Evolutionary conservation across 2,329 filamentous ascomycete genomes (phyloP), one percentile per base, ranked within the genome.

Genomic region (Arthrobotrys entomopaga): DNA sequence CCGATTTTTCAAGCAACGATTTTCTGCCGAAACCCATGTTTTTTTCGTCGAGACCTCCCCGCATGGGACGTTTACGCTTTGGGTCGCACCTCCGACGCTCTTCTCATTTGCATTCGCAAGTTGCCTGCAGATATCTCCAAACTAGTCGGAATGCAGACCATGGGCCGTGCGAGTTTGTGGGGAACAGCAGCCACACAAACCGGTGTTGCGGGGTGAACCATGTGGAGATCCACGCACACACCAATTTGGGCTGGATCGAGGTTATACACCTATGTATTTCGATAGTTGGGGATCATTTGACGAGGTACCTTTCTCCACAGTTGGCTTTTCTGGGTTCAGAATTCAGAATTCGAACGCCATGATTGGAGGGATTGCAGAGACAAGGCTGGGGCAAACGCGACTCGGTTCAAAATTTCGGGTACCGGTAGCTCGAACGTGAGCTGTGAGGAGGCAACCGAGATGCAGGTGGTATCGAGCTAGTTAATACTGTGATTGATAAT

Each of bases 371-470:
- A 50, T 34, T 34, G 29, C 29, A 24, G 20, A 13, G 48, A 50
- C n/a, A 22, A 50, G 24, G 24, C 6, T 53, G 50, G 13, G 24
- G 50, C 50, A 20, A 53, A 34, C 50, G 24, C 50, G 50, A 20
- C 16, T 34, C 50, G 50, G 50, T 53, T 53, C 50, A 53, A 53
- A 53, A 53, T 53, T 29, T 53, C 50, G 50, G 50, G 26, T 53
- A 53, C 50, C 22, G 50, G 26, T 53, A 53, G 16, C 22, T 5
- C n/a, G 24, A 53, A 53, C 13, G 4, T 46, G 34, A 13, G 7
- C 7, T 6, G 48, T 10, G 50, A 50, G 48, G 48, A 50, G 48
- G 48, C 48, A 50, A 50, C n/a, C 50, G 42, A 15, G 11, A 46
- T 46, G 42, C 42, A 15, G 42, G 40, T 26, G 24, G 29, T 10